Base-by-base conservation (phyloP, 768 basidiomycete genomes). In the Glaciozyma antarctica region DNA sequence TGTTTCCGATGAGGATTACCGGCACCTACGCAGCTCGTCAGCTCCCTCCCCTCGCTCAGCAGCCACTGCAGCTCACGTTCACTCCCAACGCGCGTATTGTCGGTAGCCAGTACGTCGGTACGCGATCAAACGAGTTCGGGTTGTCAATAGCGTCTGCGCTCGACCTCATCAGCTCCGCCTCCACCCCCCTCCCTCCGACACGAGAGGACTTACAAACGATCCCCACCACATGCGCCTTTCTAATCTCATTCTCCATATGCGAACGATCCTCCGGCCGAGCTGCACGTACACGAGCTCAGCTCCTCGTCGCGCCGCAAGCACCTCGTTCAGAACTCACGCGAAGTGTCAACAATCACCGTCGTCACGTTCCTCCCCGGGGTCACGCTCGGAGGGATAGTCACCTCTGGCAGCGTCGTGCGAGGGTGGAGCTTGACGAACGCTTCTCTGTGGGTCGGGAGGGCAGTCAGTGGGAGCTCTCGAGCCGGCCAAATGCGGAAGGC, bases 21-120 rank as follows among this genome's bases (percentile, higher is more conserved):
- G 94, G 94, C 10, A 98, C 86, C 91, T 94, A 69, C 7, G 12
- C 38, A 32, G 38, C 38, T 41, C 38, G 13, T 41, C 38, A 41
- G 38, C 38, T 41, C 38, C 38, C 13, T 41, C n/a, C 7, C 38
- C 12, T 41, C 38, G 38, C 38, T 41, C 38, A 41, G 38, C 13
- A 41, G n/a, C 32, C 38, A 41, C 2, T 2, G 10, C 38, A 41
- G 78, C 82, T 71, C 74, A 92, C 94, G 80, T 99, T 99, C 73
- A 98, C 91, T 60, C 94, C 94, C 13, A 95, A 82, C 70, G 90
- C 86, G 21, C 93, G 84, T 78, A 99, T 94, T 72, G 90, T 85
- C 28, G 94, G 94, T 63, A 99, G 80, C 94, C 94, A 99, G 75
- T 90, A 97, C 2, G 92, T 86, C n/a, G 94, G 90, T 77, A 99